phyloP scores from a whole-genome alignment of 1,139 yeast species.

The Saccharomyces hybrid region DNA sequence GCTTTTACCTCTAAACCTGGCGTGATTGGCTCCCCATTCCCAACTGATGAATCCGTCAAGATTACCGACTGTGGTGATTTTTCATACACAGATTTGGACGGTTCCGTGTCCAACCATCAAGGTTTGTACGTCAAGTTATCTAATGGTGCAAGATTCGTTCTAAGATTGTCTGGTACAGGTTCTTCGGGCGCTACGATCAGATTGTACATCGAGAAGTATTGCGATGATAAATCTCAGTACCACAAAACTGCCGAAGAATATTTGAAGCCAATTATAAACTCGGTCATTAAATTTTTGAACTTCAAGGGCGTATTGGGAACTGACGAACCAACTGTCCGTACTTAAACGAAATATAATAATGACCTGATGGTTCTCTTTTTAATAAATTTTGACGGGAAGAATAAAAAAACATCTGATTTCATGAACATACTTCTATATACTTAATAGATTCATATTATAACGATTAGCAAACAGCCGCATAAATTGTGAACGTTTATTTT shows the following conservation, averaged over 20 bases:
- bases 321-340: slow-evolving; percentile 82
- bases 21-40: slow-evolving; percentile 40
- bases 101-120: slow-evolving; percentile 83
- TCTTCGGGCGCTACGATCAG: slow-evolving; percentile 97
- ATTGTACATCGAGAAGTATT: slow-evolving; percentile 81
- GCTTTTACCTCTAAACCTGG: slow-evolving; percentile 37
- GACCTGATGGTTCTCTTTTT: background rate
- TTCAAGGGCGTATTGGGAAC: slow-evolving; percentile 72
- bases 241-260: slow-evolving; percentile 55
- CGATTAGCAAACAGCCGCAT: background rate
- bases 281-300: slow-evolving; percentile 60
- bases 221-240: slow-evolving; percentile 49
- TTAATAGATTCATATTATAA: background rate
- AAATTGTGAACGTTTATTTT: background rate
- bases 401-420: too few relatives aligned
- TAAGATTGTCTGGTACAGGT: slow-evolving; percentile 94
- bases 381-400: background rate
- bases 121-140: slow-evolving; percentile 79
- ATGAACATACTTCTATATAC: background rate
- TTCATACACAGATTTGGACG: slow-evolving; percentile 89
- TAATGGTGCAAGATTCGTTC: slow-evolving; percentile 80
- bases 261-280: slow-evolving; percentile 53
- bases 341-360: slow-evolving; percentile 34
- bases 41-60: slow-evolving; percentile 40
- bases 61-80: slow-evolving; percentile 81